Evolutionary conservation across 2,329 filamentous ascomycete species (phyloP), one percentile per base, ranked within the genome.

Genomic region (Colletotrichum plurivorum): DNA sequence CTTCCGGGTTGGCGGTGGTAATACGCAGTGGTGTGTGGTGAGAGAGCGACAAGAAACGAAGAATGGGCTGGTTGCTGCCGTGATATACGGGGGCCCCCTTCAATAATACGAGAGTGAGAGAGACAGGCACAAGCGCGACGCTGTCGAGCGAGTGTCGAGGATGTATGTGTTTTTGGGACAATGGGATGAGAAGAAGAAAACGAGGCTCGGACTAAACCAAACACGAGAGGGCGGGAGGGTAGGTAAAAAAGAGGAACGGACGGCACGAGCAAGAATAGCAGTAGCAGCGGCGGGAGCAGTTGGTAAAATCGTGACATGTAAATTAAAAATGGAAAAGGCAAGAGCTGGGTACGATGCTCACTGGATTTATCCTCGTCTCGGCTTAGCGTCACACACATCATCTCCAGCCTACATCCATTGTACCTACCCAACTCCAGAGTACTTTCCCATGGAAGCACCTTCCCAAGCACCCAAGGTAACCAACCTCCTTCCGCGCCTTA

Each of bases 11-110:
- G 54, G 18, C 31, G 13, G 49, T 65, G 43, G 61, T 27, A 27
- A 54, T 27, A 25, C 22, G 20, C 20, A 41, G 16, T 31, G 25
- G 48, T 31, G 59, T 52, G 59, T 52, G 49, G 31, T 56, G 45
- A 73, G 67, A 36, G 71, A 73, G 64, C 60, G 71, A 71, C 67
- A 22, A 69, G 68, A 73, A 71, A 51, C 36, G 65, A 71, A 70
- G 41, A 63, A 63, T 15, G 49, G 61, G 49, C 25, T n/a, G 31
- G 61, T 49, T 27, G 43, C 18, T 16, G 53, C 60, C 54, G 65
- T 60, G 53, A 64, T 64, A 25, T 57, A 49, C 48, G 48, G 63
- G 61, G 61, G 56, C 49, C 55, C 46, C 15, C 36, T 53, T 15
- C 53, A 22, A 22, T 43, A 41, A 52, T 22, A 39, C 48, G 51